phyloP scores from a whole-genome alignment of 139 green algal species.

The Chlorella sp. region DNA sequence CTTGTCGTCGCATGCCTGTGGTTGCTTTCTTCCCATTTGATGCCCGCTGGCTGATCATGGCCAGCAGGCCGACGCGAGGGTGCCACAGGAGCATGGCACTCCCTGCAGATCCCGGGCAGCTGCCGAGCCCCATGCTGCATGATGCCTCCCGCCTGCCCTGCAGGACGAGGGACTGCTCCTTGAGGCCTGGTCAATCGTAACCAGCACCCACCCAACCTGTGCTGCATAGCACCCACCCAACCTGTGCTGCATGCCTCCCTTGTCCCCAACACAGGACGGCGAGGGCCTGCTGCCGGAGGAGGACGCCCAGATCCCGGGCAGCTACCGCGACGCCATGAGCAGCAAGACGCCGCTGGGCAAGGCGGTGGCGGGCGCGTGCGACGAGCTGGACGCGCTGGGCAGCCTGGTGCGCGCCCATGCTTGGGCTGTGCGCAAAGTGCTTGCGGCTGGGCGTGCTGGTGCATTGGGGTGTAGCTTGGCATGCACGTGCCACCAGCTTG shows the following conservation, averaged over 20 bases:
- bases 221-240: not conserved
- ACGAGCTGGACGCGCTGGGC: conserved; percentile 46
- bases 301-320: conserved; percentile 44
- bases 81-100: too few species aligned
- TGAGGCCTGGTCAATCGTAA: too few species aligned
- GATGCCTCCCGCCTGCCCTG: too few species aligned
- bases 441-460: not conserved
- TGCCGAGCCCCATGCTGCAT: too few species aligned
- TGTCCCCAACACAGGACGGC: not conserved
- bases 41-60: not conserved
- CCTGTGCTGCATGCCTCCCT: too few species aligned
- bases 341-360: conserved; percentile 46
- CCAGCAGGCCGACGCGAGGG: too few species aligned
- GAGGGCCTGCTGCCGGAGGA: conserved; percentile 36
- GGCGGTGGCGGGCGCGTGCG: conserved; percentile 41
- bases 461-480: not conserved
- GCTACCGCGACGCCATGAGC: conserved; percentile 43
- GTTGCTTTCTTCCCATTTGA: not conserved
- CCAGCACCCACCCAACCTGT: too few species aligned
- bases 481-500: too few species aligned
- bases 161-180: too few species aligned
- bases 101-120: too few species aligned
- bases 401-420: conserved; percentile 15
- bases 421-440: too few species aligned
- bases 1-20: too few species aligned